Conservation (phyloP, 2,329 filamentous ascomycete genomes). For the Exophiala viscosa region DNA sequence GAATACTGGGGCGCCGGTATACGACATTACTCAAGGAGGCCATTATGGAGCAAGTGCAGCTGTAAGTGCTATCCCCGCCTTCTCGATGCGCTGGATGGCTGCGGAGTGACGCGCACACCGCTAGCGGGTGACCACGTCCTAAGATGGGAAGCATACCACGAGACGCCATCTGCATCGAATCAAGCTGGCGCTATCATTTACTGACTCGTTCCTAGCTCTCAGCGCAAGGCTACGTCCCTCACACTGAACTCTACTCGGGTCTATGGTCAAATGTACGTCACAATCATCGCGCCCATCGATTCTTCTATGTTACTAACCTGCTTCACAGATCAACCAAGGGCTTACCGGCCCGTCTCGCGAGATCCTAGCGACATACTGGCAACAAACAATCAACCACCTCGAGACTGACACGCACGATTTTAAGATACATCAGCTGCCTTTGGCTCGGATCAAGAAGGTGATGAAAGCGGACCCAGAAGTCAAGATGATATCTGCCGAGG, state of each 20-base stretch:
- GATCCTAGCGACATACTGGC: slow-evolving; percentile 98
- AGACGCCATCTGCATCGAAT: too few species aligned
- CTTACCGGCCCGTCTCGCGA: slow-evolving; percentile 90
- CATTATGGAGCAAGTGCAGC: slow-evolving; percentile 53
- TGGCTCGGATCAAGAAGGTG: slow-evolving; percentile 99
- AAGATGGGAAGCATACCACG: too few species aligned
- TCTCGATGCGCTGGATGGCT: background rate
- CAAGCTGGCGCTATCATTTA: slow-evolving; percentile 35
- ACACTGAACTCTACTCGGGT: slow-evolving; percentile 83
- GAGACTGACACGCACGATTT: slow-evolving; percentile 96
- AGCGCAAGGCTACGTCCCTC: slow-evolving; percentile 81
- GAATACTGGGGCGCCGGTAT: slow-evolving; percentile 61
- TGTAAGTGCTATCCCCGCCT: background rate
- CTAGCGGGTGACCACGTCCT: too few species aligned
- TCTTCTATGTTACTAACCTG: slow-evolving; percentile 6
- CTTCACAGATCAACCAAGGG: slow-evolving; percentile 82
- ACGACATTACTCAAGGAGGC: slow-evolving; percentile 69
- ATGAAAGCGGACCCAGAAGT: slow-evolving; percentile 99
- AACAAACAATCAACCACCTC: slow-evolving; percentile 93
- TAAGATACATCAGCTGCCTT: slow-evolving; percentile 92
- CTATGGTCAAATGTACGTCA: slow-evolving; percentile 85
- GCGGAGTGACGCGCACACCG: too few species aligned
- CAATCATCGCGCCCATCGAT: slow-evolving; percentile 1
- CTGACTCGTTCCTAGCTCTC: slow-evolving; percentile 60
- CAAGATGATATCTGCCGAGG: slow-evolving; percentile 99